Evolutionary conservation across 176 grass and related monocot genomes (phyloP).

Genomic region (Eragrostis curvula): DNA sequence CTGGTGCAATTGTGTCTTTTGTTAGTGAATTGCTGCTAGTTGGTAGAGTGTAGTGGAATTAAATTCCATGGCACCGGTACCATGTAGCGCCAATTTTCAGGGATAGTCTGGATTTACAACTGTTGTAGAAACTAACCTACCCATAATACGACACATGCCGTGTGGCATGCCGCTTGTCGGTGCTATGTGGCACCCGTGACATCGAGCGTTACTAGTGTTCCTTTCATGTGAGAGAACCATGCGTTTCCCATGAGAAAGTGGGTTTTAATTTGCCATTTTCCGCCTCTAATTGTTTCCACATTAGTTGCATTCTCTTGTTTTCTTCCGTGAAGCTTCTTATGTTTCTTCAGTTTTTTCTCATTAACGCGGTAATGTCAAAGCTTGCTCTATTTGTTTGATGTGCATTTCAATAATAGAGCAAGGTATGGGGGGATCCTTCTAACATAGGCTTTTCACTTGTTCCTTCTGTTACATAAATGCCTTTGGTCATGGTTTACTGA

Average conservation of each 20-base stretch:
- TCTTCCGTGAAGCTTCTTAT: background rate
- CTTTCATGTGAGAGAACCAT: background rate
- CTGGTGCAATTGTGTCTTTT: background rate
- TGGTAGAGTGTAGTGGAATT: background rate
- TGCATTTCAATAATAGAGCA: background rate
- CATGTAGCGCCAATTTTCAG: background rate
- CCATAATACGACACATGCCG: background rate
- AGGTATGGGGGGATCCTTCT: background rate
- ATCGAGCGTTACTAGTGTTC: background rate
- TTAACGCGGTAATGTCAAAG: background rate
- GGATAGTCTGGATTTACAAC: background rate
- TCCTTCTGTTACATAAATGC: background rate
- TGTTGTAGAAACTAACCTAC: background rate
- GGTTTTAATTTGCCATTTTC: background rate
- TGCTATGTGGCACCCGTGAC: background rate
- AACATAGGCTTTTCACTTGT: background rate
- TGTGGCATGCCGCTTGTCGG: too few relatives aligned
- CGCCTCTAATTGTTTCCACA: background rate
- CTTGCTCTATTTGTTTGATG: background rate
- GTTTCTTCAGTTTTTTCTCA: background rate
- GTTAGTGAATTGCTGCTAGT: background rate
- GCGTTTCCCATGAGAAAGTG: background rate
- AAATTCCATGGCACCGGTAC: background rate
- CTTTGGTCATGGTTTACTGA: background rate
- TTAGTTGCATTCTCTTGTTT: background rate